phyloP scores from a whole-genome alignment of 768 basidiomycete species.

The Zangia roseola region DNA sequence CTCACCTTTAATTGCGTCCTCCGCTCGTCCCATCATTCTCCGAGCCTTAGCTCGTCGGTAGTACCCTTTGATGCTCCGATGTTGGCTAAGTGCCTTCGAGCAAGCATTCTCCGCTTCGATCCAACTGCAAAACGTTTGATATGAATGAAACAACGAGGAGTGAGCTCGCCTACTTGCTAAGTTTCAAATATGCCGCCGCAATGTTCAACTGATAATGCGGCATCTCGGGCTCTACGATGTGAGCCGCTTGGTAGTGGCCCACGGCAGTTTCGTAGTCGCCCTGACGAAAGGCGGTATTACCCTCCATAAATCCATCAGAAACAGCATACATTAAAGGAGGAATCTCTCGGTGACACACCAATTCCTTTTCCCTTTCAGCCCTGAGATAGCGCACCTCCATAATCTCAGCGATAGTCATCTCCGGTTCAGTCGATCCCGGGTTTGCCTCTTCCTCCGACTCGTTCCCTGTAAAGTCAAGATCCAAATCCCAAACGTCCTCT shows the following conservation, averaged over 20 bases:
- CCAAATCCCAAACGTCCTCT: slow-evolving; percentile 74
- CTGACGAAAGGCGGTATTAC: slow-evolving; percentile 65
- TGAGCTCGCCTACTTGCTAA: slow-evolving; percentile 53
- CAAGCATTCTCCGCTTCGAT: slow-evolving; percentile 72
- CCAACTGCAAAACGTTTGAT: slow-evolving; percentile 47
- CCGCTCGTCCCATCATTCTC: slow-evolving; percentile 52
- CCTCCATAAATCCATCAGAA: slow-evolving; percentile 39
- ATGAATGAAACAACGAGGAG: slow-evolving; percentile 7
- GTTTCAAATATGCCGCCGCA: slow-evolving; percentile 71
- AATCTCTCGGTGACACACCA: slow-evolving; percentile 37
- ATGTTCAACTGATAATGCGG: slow-evolving; percentile 77
- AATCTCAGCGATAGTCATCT: slow-evolving; percentile 68
- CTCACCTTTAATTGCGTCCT: slow-evolving; percentile 62
- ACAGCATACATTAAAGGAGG: background rate
- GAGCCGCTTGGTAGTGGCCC: slow-evolving; percentile 56
- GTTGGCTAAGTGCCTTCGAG: slow-evolving; percentile 60
- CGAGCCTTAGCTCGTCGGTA: slow-evolving; percentile 69
- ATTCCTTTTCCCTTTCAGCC: slow-evolving; percentile 71
- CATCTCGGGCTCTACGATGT: slow-evolving; percentile 66
- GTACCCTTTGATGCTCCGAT: slow-evolving; percentile 66
- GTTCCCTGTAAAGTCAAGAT: slow-evolving; percentile 59
- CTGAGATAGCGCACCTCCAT: slow-evolving; percentile 73
- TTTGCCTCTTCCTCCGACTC: slow-evolving; percentile 54
- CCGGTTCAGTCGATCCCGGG: slow-evolving; percentile 25
- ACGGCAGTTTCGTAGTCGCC: slow-evolving; percentile 58